phyloP scores from a whole-genome alignment of 805 yeast genomes.

The Cyberlindnera amylophila region DNA sequence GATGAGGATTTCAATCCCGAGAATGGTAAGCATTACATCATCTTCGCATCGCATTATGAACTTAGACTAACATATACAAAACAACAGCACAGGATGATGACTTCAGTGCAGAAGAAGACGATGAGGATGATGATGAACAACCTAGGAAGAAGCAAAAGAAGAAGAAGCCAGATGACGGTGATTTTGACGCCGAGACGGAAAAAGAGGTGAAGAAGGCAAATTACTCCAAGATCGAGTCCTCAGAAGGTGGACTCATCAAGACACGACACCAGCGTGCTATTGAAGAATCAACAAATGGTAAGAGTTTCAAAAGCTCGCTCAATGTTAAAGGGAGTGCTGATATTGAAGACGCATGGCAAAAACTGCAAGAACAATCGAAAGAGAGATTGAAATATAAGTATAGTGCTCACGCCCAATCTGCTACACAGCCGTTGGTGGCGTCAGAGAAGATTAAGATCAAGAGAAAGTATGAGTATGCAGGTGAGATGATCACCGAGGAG shows the following conservation, averaged over 20 bases:
- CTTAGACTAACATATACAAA: conserved; percentile 1
- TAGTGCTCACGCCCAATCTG: conserved; percentile 18
- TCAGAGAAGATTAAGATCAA: conserved; percentile 62
- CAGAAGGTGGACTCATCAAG: conserved; percentile 59
- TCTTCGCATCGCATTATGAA: not conserved
- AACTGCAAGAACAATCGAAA: conserved; percentile 38
- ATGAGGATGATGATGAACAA: conserved; percentile 15
- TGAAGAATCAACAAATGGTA: conserved; percentile 35
- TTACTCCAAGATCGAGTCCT: conserved; percentile 53
- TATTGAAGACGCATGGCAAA: conserved; percentile 52
- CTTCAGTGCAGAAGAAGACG: conserved; percentile 23
- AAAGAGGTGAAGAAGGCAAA: conserved; percentile 28
- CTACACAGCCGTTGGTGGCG: conserved; percentile 11
- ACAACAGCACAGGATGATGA: conserved; percentile 15
- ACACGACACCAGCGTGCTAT: conserved; percentile 60
- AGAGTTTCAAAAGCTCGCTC: conserved; percentile 19
- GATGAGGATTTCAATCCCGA: conserved; percentile 58
- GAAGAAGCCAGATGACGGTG: conserved; percentile 33
- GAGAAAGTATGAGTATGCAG: conserved; percentile 85
- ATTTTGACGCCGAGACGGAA: conserved; percentile 32
- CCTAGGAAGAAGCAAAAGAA: conserved; percentile 22
- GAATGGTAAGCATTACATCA: not conserved
- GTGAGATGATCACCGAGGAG: conserved; percentile 71
- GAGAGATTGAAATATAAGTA: conserved; percentile 25
- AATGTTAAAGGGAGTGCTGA: conserved; percentile 30